Percentiles rank a stretch among this genome's conserved stretches.
These are phyloP conservation scores for Poa pratensis DNA, from an alignment of 176 grass and related monocot species.

Conservation along the genomic window DNA sequence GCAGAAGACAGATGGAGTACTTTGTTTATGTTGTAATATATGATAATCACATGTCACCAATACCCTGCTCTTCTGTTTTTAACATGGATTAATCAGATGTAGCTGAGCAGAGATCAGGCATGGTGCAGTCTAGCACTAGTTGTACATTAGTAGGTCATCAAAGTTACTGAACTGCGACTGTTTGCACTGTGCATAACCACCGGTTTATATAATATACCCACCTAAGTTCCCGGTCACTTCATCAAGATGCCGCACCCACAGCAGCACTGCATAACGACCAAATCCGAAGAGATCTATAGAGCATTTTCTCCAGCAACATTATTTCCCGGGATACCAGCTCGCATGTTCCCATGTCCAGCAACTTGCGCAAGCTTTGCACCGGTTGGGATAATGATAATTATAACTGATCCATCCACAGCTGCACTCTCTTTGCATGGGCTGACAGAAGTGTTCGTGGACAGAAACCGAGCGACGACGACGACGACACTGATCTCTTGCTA, in stretches of 20 bases:
- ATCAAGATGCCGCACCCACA: neutral
- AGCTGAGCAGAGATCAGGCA: no score
- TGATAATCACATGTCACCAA: neutral
- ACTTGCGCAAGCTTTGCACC: neutral
- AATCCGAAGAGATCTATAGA: neutral
- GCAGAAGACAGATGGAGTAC: neutral
- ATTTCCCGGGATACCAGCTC: neutral
- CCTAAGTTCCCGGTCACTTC: neutral
- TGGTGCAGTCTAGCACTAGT: no score
- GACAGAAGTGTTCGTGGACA: conserved; percentile 40
- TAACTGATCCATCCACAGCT: neutral
- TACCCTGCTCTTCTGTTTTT: neutral
- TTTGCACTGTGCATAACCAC: neutral
- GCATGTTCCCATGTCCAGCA: neutral
- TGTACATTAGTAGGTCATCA: neutral
- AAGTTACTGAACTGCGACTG: neutral
- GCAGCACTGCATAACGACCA: neutral
- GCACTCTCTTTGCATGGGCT: neutral
- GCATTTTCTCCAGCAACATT: no score
- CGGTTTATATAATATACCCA: no score
- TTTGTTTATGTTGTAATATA: neutral
- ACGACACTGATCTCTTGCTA: neutral
- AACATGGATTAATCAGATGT: neutral
- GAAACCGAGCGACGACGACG: conserved; percentile 10
- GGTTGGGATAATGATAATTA: neutral